phyloP scores from a whole-genome alignment of 2,329 filamentous ascomycete species.

The Scedosporium boydii region DNA sequence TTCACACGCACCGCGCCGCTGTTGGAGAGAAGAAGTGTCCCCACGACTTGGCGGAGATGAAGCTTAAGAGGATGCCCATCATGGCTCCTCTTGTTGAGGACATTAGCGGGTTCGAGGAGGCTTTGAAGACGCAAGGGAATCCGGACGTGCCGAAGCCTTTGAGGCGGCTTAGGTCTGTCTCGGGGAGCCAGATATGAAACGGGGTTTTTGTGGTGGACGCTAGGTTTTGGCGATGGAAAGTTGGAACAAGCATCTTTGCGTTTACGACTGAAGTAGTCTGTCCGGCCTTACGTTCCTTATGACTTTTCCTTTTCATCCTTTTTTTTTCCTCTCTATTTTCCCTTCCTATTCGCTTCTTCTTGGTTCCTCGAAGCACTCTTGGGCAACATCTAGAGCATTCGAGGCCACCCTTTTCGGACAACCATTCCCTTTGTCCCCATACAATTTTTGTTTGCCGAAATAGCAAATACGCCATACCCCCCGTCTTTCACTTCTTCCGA shows the following conservation, averaged over 20 bases:
- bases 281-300: not conserved
- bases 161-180: not conserved
- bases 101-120: not conserved
- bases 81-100: not conserved
- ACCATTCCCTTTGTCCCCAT: not conserved
- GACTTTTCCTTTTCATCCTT: slow-evolving; percentile 1
- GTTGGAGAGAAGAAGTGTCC: slow-evolving; percentile 47
- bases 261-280: not conserved
- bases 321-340: not conserved
- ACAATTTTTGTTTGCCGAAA: not conserved
- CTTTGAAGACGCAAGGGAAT: not conserved
- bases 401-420: not conserved
- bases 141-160: slow-evolving; percentile 1
- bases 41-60: slow-evolving; percentile 19
- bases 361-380: not conserved
- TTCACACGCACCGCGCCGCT: slow-evolving; percentile 46
- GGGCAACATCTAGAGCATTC: not conserved
- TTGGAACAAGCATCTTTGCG: not conserved
- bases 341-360: slow-evolving; percentile 1
- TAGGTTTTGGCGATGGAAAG: not conserved
- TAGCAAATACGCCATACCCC: not conserved
- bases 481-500: not conserved
- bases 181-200: not conserved
- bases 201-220: not conserved
- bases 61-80: slow-evolving; percentile 5